Percentiles rank a stretch among this genome's conserved stretches.
phyloP scores from a whole-genome alignment of 345 rosid species.

The Erysimum cheiranthoides region DNA sequence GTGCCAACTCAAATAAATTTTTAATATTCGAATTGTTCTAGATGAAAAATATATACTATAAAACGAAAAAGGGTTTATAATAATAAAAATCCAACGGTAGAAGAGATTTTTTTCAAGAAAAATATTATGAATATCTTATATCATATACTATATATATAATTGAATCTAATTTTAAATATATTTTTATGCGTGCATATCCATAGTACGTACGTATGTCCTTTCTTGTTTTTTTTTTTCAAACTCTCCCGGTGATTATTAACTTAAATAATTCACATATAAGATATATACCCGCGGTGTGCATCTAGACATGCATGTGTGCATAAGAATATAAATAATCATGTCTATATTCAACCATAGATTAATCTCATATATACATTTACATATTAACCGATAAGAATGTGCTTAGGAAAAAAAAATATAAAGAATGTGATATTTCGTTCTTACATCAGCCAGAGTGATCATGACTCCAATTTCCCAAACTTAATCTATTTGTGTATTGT shows the following conservation, averaged over 20 bases:
- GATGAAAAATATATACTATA: neutral
- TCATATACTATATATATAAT: neutral
- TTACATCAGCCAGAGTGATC: too few species aligned
- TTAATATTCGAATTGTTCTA: neutral
- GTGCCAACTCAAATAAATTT: neutral
- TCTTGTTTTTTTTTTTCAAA: neutral
- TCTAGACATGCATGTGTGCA: neutral
- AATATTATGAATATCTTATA: neutral
- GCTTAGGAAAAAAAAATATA: too few species aligned
- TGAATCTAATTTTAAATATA: neutral
- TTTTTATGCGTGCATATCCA: neutral
- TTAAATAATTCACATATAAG: neutral
- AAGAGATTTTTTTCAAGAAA: neutral
- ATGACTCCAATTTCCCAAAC: too few species aligned
- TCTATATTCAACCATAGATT: conserved; percentile 14
- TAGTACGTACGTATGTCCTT: neutral
- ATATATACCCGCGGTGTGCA: neutral
- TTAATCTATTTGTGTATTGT: neutral
- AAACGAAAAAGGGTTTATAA: neutral
- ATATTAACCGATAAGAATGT: neutral
- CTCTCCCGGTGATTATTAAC: neutral
- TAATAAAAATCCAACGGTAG: neutral
- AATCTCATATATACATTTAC: neutral
- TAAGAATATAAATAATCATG: neutral
- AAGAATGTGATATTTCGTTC: neutral